Base-by-base conservation (phyloP, 495 filamentous ascomycete genomes). In the Aspergillus cavernicola region DNA sequence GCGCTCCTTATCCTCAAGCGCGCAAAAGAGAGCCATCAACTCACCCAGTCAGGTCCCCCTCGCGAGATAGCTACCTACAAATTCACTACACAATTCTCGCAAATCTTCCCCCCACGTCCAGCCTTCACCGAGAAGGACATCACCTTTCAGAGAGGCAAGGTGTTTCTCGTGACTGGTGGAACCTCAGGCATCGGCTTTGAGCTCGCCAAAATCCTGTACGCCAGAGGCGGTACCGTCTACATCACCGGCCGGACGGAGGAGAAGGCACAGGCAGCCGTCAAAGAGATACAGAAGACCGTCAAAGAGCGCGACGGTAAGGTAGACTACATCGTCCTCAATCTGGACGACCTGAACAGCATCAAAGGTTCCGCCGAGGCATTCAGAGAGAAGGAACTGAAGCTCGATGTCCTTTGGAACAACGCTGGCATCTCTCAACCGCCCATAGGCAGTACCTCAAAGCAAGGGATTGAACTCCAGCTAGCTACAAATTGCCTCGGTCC, bases 331-430 rank as follows among this genome's bases (percentile, higher is more conserved):
- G 49, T 59, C 13, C 61, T 84, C 9, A 60, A 74, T 6, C 73
- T 84, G 0, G 58, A 68, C 20, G 77, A 83, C 53, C 68, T 84
- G 9, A 58, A 60, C 5, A 76, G 71, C 9, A 76, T 85, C 54
- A 76, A 75, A 51, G 26, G 66, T 0, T 64, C 76, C 0, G 80
- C 71, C 4, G 55, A 73, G 6, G 50, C 55, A 4, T 77, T 81
- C 56, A 57, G 62, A 5, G 40, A 51, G 0, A 48, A 65, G 29
- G 76, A 81, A 60, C 55, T 52, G 3, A 56, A 69, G 11, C 68
- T 84, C 0, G 74, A 84, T 49, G 72, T 81, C 8, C 65, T 84
- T 0, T 82, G 67, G 56, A 82, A 82, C 55, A 82, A 84, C 53
- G 80, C 81, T 0, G 81, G 80, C 6, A 62, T 83, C 19, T 62